Percentiles rank a stretch among this genome's conserved stretches.
phyloP scores from a whole-genome alignment of 352 stramenopile genomes.

The Globisporangium okanoganense region DNA sequence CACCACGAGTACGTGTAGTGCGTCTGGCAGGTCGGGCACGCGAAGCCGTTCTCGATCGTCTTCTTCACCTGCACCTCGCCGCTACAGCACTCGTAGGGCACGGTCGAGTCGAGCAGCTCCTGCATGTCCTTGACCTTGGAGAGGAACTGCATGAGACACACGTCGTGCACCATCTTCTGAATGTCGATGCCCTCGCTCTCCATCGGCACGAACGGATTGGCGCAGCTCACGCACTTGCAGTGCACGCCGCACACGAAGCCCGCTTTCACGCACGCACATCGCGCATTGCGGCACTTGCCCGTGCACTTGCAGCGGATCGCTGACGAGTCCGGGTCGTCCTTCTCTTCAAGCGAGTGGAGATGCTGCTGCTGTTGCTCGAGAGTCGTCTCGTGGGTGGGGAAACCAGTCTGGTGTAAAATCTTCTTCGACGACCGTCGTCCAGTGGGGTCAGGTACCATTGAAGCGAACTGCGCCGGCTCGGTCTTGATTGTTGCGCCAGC shows the following conservation, averaged over 20 bases:
- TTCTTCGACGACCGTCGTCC: conserved; percentile 69
- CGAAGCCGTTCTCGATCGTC: conserved; percentile 55
- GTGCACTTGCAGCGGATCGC: conserved; percentile 73
- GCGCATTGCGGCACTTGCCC: conserved; percentile 78
- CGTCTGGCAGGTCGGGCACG: conserved; percentile 48
- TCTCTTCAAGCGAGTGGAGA: conserved; percentile 19
- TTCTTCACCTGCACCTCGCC: conserved; percentile 63
- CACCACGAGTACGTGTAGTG: conserved; percentile 83
- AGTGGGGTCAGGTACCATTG: conserved; percentile 49
- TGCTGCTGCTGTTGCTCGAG: conserved; percentile 3
- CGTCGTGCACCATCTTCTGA: conserved; percentile 57
- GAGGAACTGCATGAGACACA: conserved; percentile 80
- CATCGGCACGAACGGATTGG: conserved; percentile 81
- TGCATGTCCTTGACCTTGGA: conserved; percentile 85
- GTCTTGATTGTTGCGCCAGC: conserved; percentile 11
- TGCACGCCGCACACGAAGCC: conserved; percentile 72
- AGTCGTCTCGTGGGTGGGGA: not conserved
- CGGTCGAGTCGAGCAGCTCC: conserved; percentile 67
- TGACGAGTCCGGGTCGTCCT: conserved; percentile 22
- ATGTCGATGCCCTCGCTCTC: conserved; percentile 61
- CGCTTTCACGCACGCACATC: conserved; percentile 77
- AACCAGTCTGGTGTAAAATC: conserved; percentile 42
- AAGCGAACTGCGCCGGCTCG: conserved; percentile 35
- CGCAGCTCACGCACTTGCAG: conserved; percentile 76
- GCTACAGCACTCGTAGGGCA: conserved; percentile 58